phyloP scores from a whole-genome alignment of 768 basidiomycete species.

The Tubosaeta sp. region DNA sequence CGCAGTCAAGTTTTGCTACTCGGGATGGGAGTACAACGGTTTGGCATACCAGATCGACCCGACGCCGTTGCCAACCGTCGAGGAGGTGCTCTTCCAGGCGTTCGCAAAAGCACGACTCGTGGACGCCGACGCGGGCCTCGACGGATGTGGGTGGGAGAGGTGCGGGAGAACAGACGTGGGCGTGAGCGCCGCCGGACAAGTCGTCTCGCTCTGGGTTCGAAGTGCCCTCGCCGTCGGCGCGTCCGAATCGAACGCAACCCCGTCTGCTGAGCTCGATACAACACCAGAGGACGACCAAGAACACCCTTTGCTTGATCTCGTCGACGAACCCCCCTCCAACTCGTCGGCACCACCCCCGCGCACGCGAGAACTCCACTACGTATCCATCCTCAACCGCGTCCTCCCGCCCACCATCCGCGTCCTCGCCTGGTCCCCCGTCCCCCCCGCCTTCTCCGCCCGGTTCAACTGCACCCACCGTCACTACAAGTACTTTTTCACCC shows the following conservation, averaged over 20 bases:
- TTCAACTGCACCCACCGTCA: constrained; percentile 85
- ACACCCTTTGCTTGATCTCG: constrained; percentile 30
- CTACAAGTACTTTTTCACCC: constrained; percentile 96
- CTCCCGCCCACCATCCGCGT: constrained; percentile 88
- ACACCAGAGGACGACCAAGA: constrained; percentile 9
- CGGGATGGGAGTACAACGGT: constrained; percentile 90
- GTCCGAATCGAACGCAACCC: constrained; percentile 1
- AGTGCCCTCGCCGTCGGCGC: constrained; percentile 46
- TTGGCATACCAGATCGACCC: constrained; percentile 73
- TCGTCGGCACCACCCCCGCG: constrained; percentile 22
- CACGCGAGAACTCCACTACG: constrained; percentile 65
- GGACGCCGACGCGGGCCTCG: constrained; percentile 65
- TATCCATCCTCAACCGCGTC: constrained; percentile 76
- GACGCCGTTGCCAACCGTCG: constrained; percentile 85
- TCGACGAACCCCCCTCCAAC: constrained; percentile 37
- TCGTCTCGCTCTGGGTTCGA: constrained; percentile 86
- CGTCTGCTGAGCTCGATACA: background rate
- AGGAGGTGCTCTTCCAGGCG: constrained; percentile 78
- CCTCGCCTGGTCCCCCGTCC: constrained; percentile 91
- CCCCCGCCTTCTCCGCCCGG: constrained; percentile 76
- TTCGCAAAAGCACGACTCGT: constrained; percentile 75
- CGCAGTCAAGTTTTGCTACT: constrained; percentile 89
- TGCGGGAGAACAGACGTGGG: constrained; percentile 96
- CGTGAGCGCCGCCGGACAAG: constrained; percentile 92
- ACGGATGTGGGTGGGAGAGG: constrained; percentile 85